These are phyloP conservation scores for Cyclotella sp. DNA, from an alignment of 108 stramenopile genomes.

Conservation along the genomic window DNA sequence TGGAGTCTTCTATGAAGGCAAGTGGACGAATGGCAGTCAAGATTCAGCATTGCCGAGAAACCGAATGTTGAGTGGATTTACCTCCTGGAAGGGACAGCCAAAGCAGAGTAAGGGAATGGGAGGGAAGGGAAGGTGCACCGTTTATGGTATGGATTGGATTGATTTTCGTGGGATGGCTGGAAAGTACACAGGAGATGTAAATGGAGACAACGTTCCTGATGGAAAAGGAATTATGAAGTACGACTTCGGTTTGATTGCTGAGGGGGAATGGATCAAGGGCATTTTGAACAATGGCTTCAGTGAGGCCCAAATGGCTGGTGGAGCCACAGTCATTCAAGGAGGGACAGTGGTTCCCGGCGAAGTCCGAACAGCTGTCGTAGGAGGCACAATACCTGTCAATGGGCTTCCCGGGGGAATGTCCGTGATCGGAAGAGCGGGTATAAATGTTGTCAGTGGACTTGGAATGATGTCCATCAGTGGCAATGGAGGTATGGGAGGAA, in stretches of 20 bases:
- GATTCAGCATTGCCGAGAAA: not conserved
- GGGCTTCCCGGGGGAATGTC: constrained; percentile 6
- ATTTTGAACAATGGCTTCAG: constrained; percentile 10
- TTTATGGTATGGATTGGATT: constrained; percentile 21
- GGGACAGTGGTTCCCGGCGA: constrained; percentile 5
- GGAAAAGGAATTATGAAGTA: constrained; percentile 27
- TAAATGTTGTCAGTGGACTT: constrained; percentile 26
- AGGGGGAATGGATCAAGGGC: constrained; percentile 17
- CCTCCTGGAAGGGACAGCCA: constrained; percentile 13
- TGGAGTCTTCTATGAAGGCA: constrained; percentile 55
- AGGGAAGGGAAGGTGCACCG: constrained; percentile 1
- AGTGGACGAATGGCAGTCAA: constrained; percentile 36
- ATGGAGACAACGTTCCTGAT: constrained; percentile 8
- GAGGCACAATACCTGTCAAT: not conserved
- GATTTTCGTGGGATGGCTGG: constrained; percentile 10
- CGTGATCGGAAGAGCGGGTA: not conserved
- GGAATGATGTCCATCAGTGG: constrained; percentile 33
- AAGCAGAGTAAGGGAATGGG: not conserved
- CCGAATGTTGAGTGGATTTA: constrained; percentile 12
- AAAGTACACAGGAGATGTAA: constrained; percentile 12
- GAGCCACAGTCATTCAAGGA: constrained; percentile 10
- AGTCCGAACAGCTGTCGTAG: constrained; percentile 1
- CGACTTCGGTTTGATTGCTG: constrained; percentile 20
- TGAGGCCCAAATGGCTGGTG: constrained; percentile 6
- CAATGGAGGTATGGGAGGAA: not conserved